Evolutionary conservation across 2,329 filamentous ascomycete genomes (phyloP), one percentile per base, ranked within the genome.

Genomic region (Colletotrichum ledebouriae): DNA sequence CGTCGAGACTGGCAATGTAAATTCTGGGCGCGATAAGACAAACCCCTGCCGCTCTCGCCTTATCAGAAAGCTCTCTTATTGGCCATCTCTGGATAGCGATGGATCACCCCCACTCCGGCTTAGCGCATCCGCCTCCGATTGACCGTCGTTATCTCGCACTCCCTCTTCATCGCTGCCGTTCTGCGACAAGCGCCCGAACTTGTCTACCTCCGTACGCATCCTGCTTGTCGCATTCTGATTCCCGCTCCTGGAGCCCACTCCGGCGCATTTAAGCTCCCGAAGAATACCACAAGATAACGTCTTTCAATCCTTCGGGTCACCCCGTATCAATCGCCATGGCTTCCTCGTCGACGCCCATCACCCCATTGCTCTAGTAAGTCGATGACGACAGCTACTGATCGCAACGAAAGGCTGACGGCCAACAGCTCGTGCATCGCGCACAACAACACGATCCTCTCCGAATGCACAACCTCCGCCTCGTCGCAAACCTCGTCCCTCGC

Each of bases 381-480:
- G 57, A 22, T 52, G 33, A 46, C 41, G 33, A 47, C 41, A 12
- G 22, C 37, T 20, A 56, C 11, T 50, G 37, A 25, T 20, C 17
- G n/a, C 34, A 3, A 67, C 52, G 53, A 37, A 29, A 69, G 47
- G 64, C 65, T 73, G 65, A 70, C 64, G 60, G 50, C 61, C 49
- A 37, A 34, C 75, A 97, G 94, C 83, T 91, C 94, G 73, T 98
- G 96, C 83, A 96, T 99, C 80, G 94, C 96, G 58, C 90, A 98
- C 83, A 91, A 96, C 76, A 93, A 89, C 63, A 98, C 94, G 52
- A 97, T 99, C 81, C 90, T 99, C 70, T 84, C 93, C 76, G 96
- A 99, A 83, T 95, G 97, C 84, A 97, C 94, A 56, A 90, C 93
- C 39, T 94, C 94, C 2, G 92, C 94, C 70, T 90, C 92, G 10